Percentiles rank a stretch among this genome's conserved stretches.
Evolutionary conservation across 257 asterid species (phyloP).

Genomic region (Solanum pennellii): DNA sequence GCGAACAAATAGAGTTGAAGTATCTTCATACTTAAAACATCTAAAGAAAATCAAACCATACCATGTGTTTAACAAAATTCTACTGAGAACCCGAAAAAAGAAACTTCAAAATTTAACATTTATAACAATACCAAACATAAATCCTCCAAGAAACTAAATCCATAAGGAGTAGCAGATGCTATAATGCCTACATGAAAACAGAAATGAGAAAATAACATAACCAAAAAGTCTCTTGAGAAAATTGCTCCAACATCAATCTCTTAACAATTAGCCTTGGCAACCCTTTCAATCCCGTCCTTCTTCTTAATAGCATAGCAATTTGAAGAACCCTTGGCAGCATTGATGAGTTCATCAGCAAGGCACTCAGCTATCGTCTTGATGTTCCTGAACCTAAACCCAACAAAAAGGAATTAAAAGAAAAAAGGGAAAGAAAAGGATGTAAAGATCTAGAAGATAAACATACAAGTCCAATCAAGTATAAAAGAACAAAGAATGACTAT

Average conservation of each 20-base stretch:
- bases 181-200: not conserved
- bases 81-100: not conserved
- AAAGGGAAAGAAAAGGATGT: too few relatives aligned
- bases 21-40: not conserved
- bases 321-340: constrained; percentile 78
- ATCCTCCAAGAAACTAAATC: not conserved
- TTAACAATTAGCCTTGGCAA: constrained; percentile 84
- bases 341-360: constrained; percentile 78
- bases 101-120: constrained; percentile 1
- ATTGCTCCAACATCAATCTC: not conserved
- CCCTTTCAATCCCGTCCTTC: constrained; percentile 90
- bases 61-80: not conserved
- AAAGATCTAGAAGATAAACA: too few relatives aligned
- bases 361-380: constrained; percentile 64
- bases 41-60: constrained; percentile 12
- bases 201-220: not conserved
- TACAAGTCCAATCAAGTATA: too few relatives aligned
- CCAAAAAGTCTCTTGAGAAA: not conserved
- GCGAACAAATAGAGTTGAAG: not conserved
- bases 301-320: constrained; percentile 84
- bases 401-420: too few relatives aligned
- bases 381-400: constrained; percentile 31
- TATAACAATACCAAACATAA: constrained; percentile 18
- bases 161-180: not conserved
- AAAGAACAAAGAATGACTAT: too few relatives aligned